Percentiles rank a stretch among this genome's conserved stretches.
Evolutionary conservation across 2,329 filamentous ascomycete genomes (phyloP).

Genomic region (Curvularia eragrostidis): DNA sequence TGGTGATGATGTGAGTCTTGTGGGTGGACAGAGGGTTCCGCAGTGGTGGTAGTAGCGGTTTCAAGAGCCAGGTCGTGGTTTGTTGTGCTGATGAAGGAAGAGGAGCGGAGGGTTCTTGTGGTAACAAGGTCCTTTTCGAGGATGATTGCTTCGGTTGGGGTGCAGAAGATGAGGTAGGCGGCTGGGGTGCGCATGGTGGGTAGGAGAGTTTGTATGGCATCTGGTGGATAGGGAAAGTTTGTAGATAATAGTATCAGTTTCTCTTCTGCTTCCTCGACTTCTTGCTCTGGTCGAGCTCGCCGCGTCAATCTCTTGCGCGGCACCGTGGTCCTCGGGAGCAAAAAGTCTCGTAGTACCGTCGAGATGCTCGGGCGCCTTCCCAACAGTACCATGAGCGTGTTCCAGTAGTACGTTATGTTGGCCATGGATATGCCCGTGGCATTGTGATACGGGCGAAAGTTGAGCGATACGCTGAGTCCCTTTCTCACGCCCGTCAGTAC

Average conservation of each 20-base stretch:
- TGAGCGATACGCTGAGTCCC: slow-evolving; percentile 57
- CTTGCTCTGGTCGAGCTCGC: background rate
- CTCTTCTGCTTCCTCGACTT: background rate
- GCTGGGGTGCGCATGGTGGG: slow-evolving; percentile 56
- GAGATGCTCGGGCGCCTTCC: slow-evolving; percentile 62
- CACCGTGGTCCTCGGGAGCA: slow-evolving; percentile 41
- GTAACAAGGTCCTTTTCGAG: slow-evolving; percentile 64
- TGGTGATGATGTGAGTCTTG: too few species aligned
- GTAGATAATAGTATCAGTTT: background rate
- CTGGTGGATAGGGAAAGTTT: slow-evolving; percentile 16
- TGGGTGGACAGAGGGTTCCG: too few species aligned
- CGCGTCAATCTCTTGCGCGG: background rate
- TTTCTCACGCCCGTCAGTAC: slow-evolving; percentile 59
- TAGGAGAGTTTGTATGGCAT: slow-evolving; percentile 44
- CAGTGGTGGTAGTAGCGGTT: background rate
- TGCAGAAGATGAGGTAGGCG: slow-evolving; percentile 64
- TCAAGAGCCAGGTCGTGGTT: slow-evolving; percentile 59
- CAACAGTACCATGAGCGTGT: slow-evolving; percentile 62
- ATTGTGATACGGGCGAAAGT: slow-evolving; percentile 60
- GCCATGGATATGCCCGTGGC: slow-evolving; percentile 40
- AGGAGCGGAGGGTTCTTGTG: slow-evolving; percentile 55
- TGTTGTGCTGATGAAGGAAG: slow-evolving; percentile 62
- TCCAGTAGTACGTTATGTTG: slow-evolving; percentile 54
- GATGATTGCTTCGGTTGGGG: slow-evolving; percentile 56
- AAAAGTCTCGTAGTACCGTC: slow-evolving; percentile 56